phyloP scores from a whole-genome alignment of 2,329 filamentous ascomycete genomes.

The Arthrobotrys conoides region DNA sequence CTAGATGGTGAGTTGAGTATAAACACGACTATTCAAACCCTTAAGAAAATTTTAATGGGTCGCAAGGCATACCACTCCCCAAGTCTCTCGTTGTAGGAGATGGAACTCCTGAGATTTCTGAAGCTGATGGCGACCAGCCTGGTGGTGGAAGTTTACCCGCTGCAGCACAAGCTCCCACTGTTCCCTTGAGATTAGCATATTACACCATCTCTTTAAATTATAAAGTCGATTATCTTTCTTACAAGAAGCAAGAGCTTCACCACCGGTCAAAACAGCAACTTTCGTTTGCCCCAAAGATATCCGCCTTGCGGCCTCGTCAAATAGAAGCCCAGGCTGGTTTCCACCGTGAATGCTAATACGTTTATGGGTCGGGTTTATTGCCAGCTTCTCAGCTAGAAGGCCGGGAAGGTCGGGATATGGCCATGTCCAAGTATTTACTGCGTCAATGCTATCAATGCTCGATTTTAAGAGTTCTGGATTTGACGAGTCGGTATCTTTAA shows the following conservation, averaged over 20 bases:
- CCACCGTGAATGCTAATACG: constrained; percentile 75
- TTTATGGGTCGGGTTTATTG: constrained; percentile 69
- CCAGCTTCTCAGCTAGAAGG: constrained; percentile 71
- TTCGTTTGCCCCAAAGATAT: constrained; percentile 72
- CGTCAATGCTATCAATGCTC: constrained; percentile 73
- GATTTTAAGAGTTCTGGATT: constrained; percentile 66
- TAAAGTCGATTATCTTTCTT: constrained; percentile 60
- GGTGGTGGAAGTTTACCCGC: constrained; percentile 73
- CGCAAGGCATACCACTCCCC: constrained; percentile 66
- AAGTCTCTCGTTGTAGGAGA: constrained; percentile 70
- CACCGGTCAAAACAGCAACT: constrained; percentile 75
- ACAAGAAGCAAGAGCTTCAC: constrained; percentile 76
- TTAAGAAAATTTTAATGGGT: too few species aligned
- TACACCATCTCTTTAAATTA: not conserved
- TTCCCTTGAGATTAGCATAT: constrained; percentile 64
- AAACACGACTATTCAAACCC: too few species aligned
- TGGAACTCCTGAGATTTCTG: constrained; percentile 70
- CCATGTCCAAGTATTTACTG: constrained; percentile 78
- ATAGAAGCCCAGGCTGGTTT: constrained; percentile 74
- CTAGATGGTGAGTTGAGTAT: constrained; percentile 68
- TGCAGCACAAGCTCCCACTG: constrained; percentile 72
- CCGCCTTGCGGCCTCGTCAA: constrained; percentile 76
- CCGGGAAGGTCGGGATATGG: constrained; percentile 74
- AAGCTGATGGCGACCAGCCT: constrained; percentile 72
- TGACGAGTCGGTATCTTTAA: constrained; percentile 70